phyloP scores from a whole-genome alignment of 192 early-diverging fungal genomes.

The Geosiphon pyriformis region DNA sequence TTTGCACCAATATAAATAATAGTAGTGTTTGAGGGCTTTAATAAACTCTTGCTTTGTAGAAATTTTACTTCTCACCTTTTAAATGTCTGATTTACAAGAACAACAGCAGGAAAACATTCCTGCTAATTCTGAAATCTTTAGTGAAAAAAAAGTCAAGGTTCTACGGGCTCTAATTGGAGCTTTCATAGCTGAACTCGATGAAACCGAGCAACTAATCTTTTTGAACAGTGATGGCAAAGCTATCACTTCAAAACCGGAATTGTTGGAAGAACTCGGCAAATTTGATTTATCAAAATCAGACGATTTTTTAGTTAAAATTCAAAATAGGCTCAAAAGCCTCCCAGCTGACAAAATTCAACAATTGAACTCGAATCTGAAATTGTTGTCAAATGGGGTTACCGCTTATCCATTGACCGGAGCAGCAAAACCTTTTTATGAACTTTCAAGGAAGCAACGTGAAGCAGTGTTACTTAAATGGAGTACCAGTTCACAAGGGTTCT shows the following conservation, averaged over 20 bases:
- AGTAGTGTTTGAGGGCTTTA: too few species aligned
- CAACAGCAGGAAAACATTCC: too few species aligned
- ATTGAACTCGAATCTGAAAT: slow-evolving; percentile 23
- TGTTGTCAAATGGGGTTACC: slow-evolving; percentile 29
- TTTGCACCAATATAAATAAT: too few species aligned
- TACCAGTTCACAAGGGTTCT: slow-evolving; percentile 15
- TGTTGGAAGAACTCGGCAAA: slow-evolving; percentile 9
- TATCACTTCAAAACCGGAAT: neutral
- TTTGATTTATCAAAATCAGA: slow-evolving; percentile 7
- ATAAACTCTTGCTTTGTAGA: too few species aligned
- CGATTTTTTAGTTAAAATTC: slow-evolving; percentile 7
- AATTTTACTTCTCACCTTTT: too few species aligned
- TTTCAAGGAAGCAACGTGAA: slow-evolving; percentile 29
- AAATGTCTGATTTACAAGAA: too few species aligned
- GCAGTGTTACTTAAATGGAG: slow-evolving; percentile 30
- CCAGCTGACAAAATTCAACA: slow-evolving; percentile 22
- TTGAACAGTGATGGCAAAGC: neutral
- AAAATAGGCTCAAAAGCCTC: slow-evolving; percentile 1
- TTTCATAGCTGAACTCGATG: slow-evolving; percentile 12
- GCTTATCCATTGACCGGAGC: slow-evolving; percentile 29
- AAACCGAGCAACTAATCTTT: neutral
- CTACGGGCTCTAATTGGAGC: neutral
- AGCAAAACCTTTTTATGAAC: slow-evolving; percentile 27
- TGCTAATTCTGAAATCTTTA: too few species aligned
- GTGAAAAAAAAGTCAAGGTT: slow-evolving; percentile 6